Base-by-base conservation (phyloP, 306 rosid genomes). In the Medicago truncatula region DNA sequence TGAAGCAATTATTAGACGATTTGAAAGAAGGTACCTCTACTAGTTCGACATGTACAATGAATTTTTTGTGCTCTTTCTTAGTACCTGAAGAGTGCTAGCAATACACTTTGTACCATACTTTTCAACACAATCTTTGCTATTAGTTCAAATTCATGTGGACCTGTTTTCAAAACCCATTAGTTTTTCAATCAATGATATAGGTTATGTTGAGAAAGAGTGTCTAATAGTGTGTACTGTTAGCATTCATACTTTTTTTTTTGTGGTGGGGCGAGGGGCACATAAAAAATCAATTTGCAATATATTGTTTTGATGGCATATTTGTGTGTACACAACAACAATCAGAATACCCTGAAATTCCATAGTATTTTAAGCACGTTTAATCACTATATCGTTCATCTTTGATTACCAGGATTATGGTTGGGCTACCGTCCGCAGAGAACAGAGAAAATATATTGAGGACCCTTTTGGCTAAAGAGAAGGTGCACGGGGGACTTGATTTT, bases 1-100 rank as follows among this genome's bases (percentile, higher is more conserved):
- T 76, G 98, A 95, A 77, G 98, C 98, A 73, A 92, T 92, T 75
- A 92, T 95, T 60, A 84, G 98, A 78, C 90, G 98, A 61, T 95
- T 92, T 44, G 98, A 95, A 78, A 78, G 98, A 67, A 92, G 98
- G 98, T 95, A 85, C 20, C 7, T 67, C 15, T 72, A 7, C 78
- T 31, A 15, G 58, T 28, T 36, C 57, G 46, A 61, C 67, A 7
- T 31, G 12, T 61, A 31, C 43, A 31, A 28, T 28, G 21, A 61
- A 31, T 31, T 61, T 69, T 6, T 18, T 1, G 5, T 4, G 34
- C 31, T 46, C 52, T 11, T 12, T 12, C 65, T 61, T 28, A 31
- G 7, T 60, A 60, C 41, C 66, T 14, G 17, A 12, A 59, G 18
- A 28, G 31, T 28, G 66, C 66, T 59, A 59, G 5, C 9, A 59